These are phyloP conservation scores for Pseudogymnoascus sp. DNA, from an alignment of 2,329 filamentous ascomycete species.

Conservation along the genomic window DNA sequence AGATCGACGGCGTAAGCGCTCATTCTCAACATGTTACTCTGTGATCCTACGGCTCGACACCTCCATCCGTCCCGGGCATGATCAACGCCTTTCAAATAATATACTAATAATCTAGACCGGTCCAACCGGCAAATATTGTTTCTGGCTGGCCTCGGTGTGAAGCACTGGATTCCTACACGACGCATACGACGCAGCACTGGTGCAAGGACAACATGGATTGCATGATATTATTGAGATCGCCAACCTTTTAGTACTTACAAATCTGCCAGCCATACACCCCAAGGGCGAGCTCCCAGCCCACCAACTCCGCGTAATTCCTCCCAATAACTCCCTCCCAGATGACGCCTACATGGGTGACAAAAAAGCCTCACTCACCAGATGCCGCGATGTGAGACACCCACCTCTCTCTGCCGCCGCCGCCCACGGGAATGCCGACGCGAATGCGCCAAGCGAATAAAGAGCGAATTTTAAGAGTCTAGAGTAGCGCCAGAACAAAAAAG, in stretches of 20 bases:
- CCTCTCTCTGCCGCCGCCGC: background rate
- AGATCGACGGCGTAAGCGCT: background rate
- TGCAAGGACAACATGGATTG: background rate
- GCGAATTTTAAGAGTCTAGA: background rate
- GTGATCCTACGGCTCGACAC: background rate
- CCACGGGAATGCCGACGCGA: background rate
- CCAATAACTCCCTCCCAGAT: background rate
- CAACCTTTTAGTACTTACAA: constrained; percentile 8
- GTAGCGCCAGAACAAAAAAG: background rate
- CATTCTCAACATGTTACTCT: background rate
- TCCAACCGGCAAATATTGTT: background rate
- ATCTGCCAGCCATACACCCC: background rate
- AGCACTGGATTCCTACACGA: background rate
- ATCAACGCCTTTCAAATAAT: background rate
- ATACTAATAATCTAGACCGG: background rate
- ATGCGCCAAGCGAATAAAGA: background rate
- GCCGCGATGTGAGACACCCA: constrained; percentile 1
- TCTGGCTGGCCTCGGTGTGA: background rate
- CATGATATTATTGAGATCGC: constrained; percentile 7
- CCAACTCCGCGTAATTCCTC: background rate
- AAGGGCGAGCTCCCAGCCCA: background rate
- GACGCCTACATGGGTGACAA: constrained; percentile 5
- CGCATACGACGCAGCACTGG: background rate
- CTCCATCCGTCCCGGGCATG: background rate
- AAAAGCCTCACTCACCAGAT: constrained; percentile 7